Conservation (phyloP, 148 eudicot genomes). For the Cornus florida region DNA sequence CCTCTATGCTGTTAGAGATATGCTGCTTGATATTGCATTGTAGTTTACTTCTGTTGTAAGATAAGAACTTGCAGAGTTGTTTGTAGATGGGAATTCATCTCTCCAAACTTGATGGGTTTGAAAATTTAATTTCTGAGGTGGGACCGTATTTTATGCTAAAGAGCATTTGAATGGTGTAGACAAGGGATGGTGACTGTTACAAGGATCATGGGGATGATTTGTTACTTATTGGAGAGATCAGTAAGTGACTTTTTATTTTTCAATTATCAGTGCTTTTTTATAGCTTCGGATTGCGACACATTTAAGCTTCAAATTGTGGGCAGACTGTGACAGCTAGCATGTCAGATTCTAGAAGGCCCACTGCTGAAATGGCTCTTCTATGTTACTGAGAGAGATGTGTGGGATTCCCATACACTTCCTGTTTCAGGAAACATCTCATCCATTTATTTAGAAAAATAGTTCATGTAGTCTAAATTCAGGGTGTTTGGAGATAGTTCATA, state of each 20-base stretch:
- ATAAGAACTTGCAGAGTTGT: not conserved
- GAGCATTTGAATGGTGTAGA: not conserved
- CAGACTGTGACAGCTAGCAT: no score
- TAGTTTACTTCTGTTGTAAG: slow-evolving; percentile 14
- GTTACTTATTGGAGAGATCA: not conserved
- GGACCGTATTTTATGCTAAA: not conserved
- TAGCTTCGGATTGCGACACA: not conserved
- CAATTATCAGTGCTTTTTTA: not conserved
- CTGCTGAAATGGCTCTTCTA: not conserved
- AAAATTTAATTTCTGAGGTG: not conserved
- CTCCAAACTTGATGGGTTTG: not conserved
- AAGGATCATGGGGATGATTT: not conserved
- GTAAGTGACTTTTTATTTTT: not conserved
- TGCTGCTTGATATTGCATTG: slow-evolving; percentile 70
- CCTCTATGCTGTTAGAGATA: slow-evolving; percentile 52
- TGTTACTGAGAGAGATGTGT: not conserved
- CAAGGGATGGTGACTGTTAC: not conserved
- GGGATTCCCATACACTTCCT: no score
- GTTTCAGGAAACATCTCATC: not conserved
- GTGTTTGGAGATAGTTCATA: not conserved
- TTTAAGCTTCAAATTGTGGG: not conserved
- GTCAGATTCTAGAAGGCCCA: no score
- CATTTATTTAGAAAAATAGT: not conserved
- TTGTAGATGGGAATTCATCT: not conserved
- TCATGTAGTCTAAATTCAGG: not conserved